Conservation (phyloP, 2,329 filamentous ascomycete genomes). For the Colletotrichum viniferum region DNA sequence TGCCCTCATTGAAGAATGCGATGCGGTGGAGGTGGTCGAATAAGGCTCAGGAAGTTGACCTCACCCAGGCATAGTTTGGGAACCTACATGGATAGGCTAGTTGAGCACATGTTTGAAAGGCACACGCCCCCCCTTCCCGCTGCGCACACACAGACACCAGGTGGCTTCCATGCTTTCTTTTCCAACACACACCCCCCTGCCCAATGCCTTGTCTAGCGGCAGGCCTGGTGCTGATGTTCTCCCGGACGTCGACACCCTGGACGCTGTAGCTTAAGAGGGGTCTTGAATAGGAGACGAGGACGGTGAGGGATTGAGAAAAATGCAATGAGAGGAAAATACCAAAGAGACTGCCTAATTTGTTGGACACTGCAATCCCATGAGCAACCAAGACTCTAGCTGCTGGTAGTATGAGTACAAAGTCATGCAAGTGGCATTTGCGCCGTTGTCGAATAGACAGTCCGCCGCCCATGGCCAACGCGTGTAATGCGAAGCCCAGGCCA, state of each 20-base stretch:
- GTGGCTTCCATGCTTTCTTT: slow-evolving; percentile 22
- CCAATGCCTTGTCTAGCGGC: slow-evolving; percentile 3
- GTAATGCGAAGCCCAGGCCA: slow-evolving; percentile 22
- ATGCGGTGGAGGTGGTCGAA: slow-evolving; percentile 20
- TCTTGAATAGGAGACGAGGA: neutral
- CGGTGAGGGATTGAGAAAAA: neutral
- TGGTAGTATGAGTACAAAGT: slow-evolving; percentile 47
- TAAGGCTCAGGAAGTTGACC: slow-evolving; percentile 20
- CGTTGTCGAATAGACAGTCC: neutral
- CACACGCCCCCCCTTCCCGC: slow-evolving; percentile 9
- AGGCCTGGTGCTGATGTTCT: slow-evolving; percentile 17
- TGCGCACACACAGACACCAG: slow-evolving; percentile 16
- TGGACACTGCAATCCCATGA: slow-evolving; percentile 33
- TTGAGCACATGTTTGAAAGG: slow-evolving; percentile 22
- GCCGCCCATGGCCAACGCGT: slow-evolving; percentile 31
- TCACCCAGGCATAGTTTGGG: slow-evolving; percentile 18
- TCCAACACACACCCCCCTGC: slow-evolving; percentile 2
- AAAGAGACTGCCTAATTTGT: slow-evolving; percentile 27
- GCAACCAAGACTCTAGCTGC: slow-evolving; percentile 31
- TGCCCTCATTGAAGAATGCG: slow-evolving; percentile 23
- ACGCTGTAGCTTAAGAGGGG: slow-evolving; percentile 1
- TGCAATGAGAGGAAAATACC: neutral
- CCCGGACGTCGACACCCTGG: slow-evolving; percentile 11
- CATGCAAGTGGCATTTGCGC: slow-evolving; percentile 42
- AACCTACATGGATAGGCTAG: slow-evolving; percentile 18